Evolutionary conservation across 2,329 filamentous ascomycete species (phyloP), one percentile per base, ranked within the genome.

Genomic region (Thielaviopsis musarum): DNA sequence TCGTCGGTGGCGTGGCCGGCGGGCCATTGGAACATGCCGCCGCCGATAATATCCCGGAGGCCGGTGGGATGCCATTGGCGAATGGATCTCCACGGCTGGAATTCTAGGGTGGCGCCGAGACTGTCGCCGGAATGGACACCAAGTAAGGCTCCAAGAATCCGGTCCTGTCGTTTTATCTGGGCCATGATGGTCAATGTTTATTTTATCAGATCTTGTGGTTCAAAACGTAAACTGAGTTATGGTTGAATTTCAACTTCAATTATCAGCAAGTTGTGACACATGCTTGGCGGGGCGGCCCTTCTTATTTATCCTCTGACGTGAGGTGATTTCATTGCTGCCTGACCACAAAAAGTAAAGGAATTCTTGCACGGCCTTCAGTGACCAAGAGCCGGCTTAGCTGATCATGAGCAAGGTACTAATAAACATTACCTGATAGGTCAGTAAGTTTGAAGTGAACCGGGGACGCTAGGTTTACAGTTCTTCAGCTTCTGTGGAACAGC

Each of bases 61-160:
- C 71, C 72, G 0, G 64, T 54, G n/a, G 74, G 74, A 59, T 73
- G 68, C 0, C 59, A 6, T 1, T 52, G n/a, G 17, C 65, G 64
- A 56, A 76, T 72, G 3, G 58, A 15, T 0, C 62, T 54, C 66
- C 72, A 73, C 13, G 67, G 55, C 9, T 59, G 30, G 64, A 77
- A 77, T 64, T 77, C 74, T 54, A 74, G 62, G 0, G 73, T 72
- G 1, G 74, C 73, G 58, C 75, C 75, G 0, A 77, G 70, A 0
- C 71, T 70, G 65, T 77, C 75, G 57, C 74, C 75, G 0, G 72
- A 68, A 64, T 77, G 75, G 19, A 76, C 68, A 59, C 70, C 74
- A 2, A 77, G 69, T 17, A 77, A 67, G 13, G 74, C 74, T 28
- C 74, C 75, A 10, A 74, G 64, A 21, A 70, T 66, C 28, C 61